These are phyloP conservation scores for Albophoma yamanashiensis DNA, from an alignment of 2,329 filamentous ascomycete genomes.

Conservation along the genomic window DNA sequence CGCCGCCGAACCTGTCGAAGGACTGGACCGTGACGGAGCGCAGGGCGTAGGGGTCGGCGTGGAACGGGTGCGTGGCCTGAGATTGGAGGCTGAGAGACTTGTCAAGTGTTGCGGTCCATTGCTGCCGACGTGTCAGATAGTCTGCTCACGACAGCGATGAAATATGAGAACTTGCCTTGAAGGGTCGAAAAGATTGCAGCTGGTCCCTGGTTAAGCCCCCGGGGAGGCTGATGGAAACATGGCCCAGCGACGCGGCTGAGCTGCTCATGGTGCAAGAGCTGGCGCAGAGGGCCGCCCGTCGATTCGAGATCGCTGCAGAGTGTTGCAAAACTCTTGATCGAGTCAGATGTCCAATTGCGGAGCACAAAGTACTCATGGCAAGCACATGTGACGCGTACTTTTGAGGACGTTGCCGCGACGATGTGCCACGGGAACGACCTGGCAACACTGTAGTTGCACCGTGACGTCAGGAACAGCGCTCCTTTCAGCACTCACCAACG, in stretches of 20 bases:
- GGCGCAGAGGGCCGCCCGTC: not conserved
- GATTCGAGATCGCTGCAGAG: not conserved
- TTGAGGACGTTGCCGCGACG: not conserved
- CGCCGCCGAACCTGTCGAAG: slow-evolving; percentile 37
- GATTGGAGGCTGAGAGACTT: slow-evolving; percentile 35
- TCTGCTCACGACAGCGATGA: slow-evolving; percentile 1
- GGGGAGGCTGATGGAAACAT: slow-evolving; percentile 28
- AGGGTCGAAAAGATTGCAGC: slow-evolving; percentile 33
- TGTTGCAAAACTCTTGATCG: not conserved
- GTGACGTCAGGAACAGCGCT: not conserved
- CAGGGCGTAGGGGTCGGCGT: slow-evolving; percentile 40
- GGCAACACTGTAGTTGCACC: not conserved
- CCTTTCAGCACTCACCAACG: not conserved
- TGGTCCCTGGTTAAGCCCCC: slow-evolving; percentile 28
- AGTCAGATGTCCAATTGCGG: not conserved
- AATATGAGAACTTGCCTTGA: slow-evolving; percentile 23
- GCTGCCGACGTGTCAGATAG: slow-evolving; percentile 18
- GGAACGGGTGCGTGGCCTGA: slow-evolving; percentile 37
- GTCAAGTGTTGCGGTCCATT: slow-evolving; percentile 37
- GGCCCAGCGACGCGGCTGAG: slow-evolving; percentile 3
- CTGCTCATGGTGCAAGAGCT: not conserved
- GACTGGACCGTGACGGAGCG: slow-evolving; percentile 40
- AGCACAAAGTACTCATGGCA: not conserved
- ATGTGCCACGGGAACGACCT: not conserved
- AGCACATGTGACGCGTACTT: not conserved